Evolutionary conservation across 2,329 filamentous ascomycete species (phyloP), one percentile per base, ranked within the genome.

Genomic region (Cercospora sojina): DNA sequence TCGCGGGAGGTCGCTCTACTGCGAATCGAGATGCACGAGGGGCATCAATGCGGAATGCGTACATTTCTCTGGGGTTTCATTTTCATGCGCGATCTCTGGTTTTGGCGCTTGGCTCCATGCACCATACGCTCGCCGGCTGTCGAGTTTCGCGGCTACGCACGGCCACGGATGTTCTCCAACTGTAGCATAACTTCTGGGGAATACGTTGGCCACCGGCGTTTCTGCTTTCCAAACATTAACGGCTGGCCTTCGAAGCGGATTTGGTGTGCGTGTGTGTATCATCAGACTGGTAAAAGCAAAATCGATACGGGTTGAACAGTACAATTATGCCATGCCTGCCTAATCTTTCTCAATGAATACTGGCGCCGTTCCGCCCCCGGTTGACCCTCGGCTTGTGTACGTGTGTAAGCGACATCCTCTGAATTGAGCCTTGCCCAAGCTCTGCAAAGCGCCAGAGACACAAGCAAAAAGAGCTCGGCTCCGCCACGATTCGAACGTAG

Each of bases 281-380:
- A 59, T 64, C 62, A 64, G 62, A 64, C 53, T 64, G 62, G 55
- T 47, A 56, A 57, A 49, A 62, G 51, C 51, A 58, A 58, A 64
- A 27, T 12, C 25, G 47, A 32, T 32, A 58, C 25, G 47, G 59
- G 47, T 62, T 62, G 23, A 55, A 62, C 59, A 62, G 59, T 49
- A 62, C 59, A 62, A 38, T 31, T 32, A 31, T 32, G 27, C 13
- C 43, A 49, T 51, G 12, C 23, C 25, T n/a, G 13, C 23, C 13
- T 51, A 13, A n/a, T 13, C 23, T 16, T 16, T 51, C 8, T 20
- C 10, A 5, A 12, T 23, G 10, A 23, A 7, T 51, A 13, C 47
- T 27, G 47, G 12, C 47, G 20, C 13, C 7, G 5, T 16, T 51
- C 20, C 3, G 43, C 43, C 18, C 43, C 10, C 7, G 23, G 47